Evolutionary conservation across 139 green algal species (phyloP).

Genomic region (Pleodorina starrii): DNA sequence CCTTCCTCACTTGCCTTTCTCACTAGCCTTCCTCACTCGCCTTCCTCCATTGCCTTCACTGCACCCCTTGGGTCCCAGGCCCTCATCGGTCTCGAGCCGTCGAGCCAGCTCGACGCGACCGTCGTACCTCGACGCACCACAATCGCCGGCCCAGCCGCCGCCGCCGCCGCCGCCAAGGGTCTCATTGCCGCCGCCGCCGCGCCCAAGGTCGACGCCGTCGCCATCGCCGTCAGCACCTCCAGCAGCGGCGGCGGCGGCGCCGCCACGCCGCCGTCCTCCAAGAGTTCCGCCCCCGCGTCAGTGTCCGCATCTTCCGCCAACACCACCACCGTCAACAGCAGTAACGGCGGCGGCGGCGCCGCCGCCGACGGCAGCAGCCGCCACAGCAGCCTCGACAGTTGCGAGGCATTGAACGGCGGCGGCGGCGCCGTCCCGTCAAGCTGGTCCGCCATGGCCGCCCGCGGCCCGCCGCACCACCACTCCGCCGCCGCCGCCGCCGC

Average conservation of each 20-base stretch:
- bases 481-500: background rate
- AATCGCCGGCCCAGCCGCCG: background rate
- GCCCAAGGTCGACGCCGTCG: background rate
- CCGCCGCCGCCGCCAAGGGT: background rate
- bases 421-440: background rate
- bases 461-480: background rate
- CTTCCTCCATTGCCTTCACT: too few relatives aligned
- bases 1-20: too few relatives aligned
- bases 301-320: background rate
- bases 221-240: background rate
- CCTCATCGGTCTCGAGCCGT: slow-evolving; percentile 49
- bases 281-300: background rate
- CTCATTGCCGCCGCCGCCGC: slow-evolving; percentile 42
- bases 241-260: background rate
- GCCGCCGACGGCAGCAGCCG: slow-evolving; percentile 10
- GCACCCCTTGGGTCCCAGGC: too few relatives aligned
- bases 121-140: background rate
- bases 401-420: background rate
- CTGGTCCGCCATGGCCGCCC: slow-evolving; percentile 35
- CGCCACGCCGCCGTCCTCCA: background rate
- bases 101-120: background rate
- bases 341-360: background rate
- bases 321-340: background rate
- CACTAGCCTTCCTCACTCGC: too few relatives aligned
- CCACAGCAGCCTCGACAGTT: slow-evolving; percentile 37